Evolutionary conservation across 352 stramenopile genomes (phyloP), one percentile per base, ranked within the genome.

Genomic region (Pythium myriotylum): DNA sequence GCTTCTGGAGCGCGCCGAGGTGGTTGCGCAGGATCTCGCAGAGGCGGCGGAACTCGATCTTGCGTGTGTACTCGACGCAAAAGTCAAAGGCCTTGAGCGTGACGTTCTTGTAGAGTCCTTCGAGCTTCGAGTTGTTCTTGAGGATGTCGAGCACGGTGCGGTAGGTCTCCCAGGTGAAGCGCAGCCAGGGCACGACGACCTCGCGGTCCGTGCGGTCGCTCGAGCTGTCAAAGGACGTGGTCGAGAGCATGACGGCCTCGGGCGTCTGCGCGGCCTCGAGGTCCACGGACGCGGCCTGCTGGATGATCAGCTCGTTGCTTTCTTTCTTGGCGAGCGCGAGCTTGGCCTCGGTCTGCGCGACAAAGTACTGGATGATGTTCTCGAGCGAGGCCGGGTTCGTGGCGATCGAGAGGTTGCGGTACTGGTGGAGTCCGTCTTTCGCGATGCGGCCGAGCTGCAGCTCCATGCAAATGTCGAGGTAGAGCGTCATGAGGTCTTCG

Each of bases 401-500:
- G 69, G 96, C 80, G 93, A 97, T 78, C 58, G 88, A 77, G 46
- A 99, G 70, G 79, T 98, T 98, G 37, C 97, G 81, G 79, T 99
- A 99, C 79, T 99, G 97, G 70, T 99, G 96, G 33, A 99, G 79
- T 1, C 97, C 97, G 72, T 99, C 97, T 80, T 99, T 99, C 39
- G 95, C 96, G 70, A 98, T 94, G 52, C 90, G 84, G 3, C 83
- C 87, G 46, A 94, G 79, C 77, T 98, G 88, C 35, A 98, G 76
- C 48, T 99, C 90, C 22, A 99, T 75, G 79, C 96, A 99, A 40
- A 99, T 91, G 68, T 98, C 86, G 54, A 99, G 67, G 77, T 99
- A 99, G 47, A 92, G 77, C 40, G 96, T 77, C 90, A 99, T 99
- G 48, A 99, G 97, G 65, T 97, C 86, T 70, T 99, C 96, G 70